phyloP scores from a whole-genome alignment of 2,329 filamentous ascomycete genomes.

The Metarhizium brunneum region DNA sequence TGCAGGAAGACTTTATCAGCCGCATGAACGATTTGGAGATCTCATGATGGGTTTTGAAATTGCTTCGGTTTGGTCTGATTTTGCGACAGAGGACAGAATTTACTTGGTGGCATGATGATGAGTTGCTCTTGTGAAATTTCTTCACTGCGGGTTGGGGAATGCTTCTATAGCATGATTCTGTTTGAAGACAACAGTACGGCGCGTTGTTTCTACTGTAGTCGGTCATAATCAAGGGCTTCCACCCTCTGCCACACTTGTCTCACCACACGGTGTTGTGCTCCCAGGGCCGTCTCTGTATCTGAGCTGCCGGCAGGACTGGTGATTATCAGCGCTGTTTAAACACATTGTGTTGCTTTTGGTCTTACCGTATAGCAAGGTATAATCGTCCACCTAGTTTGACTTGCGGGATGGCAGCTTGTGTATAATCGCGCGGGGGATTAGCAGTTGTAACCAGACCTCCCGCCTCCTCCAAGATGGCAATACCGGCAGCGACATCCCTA shows the following conservation, averaged over 20 bases:
- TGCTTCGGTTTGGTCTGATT: neutral
- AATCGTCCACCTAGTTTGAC: slow-evolving; percentile 56
- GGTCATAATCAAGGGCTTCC: slow-evolving; percentile 52
- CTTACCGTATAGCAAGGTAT: slow-evolving; percentile 60
- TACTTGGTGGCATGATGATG: too few relatives aligned
- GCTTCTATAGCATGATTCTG: neutral
- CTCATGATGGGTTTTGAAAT: slow-evolving; percentile 4
- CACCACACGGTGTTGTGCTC: slow-evolving; percentile 61
- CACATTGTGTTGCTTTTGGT: neutral
- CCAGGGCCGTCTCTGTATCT: slow-evolving; percentile 49
- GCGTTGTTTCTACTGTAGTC: slow-evolving; percentile 30
- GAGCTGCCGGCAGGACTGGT: slow-evolving; percentile 51
- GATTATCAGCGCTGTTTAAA: neutral
- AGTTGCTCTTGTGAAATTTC: neutral
- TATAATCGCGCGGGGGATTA: slow-evolving; percentile 53
- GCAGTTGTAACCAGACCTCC: slow-evolving; percentile 66
- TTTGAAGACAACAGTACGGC: neutral
- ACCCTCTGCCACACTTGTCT: slow-evolving; percentile 67
- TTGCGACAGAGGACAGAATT: too few relatives aligned
- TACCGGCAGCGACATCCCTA: slow-evolving; percentile 67
- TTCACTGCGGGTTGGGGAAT: neutral
- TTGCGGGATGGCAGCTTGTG: slow-evolving; percentile 47
- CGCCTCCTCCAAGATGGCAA: slow-evolving; percentile 64
- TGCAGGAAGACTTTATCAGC: slow-evolving; percentile 63
- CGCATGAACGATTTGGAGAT: slow-evolving; percentile 59